phyloP scores from a whole-genome alignment of 179 eudicot species.

The Amaranthus tricolor region DNA sequence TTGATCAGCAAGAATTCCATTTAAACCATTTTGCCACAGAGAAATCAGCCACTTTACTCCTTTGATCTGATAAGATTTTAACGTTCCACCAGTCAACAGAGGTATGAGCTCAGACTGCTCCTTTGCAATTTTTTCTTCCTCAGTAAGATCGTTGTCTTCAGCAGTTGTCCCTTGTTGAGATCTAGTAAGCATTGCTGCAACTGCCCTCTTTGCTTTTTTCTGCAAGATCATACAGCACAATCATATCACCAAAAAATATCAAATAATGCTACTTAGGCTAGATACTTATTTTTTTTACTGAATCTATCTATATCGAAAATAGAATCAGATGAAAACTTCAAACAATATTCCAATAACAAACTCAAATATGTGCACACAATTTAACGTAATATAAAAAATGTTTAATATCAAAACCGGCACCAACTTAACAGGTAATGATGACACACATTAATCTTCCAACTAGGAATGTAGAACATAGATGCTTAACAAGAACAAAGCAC shows the following conservation, averaged over 20 bases:
- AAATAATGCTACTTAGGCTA: background rate
- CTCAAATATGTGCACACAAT: background rate
- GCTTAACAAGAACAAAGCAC: background rate
- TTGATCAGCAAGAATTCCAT: slow-evolving; percentile 98
- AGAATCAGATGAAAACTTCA: background rate
- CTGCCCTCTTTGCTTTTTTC: slow-evolving; percentile 98
- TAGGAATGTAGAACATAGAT: background rate
- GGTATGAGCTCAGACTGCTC: slow-evolving; percentile 92
- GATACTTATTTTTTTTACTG: background rate
- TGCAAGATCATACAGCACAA: slow-evolving; percentile 20
- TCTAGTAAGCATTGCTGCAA: slow-evolving; percentile 93
- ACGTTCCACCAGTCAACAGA: slow-evolving; percentile 84
- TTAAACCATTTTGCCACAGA: slow-evolving; percentile 95
- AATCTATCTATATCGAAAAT: too few species aligned
- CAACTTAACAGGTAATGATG: background rate
- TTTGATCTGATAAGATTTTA: slow-evolving; percentile 86
- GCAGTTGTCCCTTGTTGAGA: slow-evolving; percentile 54
- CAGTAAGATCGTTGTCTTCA: slow-evolving; percentile 67
- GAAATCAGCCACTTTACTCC: slow-evolving; percentile 98
- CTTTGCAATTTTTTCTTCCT: slow-evolving; percentile 64
- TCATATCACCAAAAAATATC: slow-evolving; percentile 1
- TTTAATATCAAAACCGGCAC: background rate
- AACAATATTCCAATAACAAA: background rate
- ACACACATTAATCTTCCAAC: background rate
- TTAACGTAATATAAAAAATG: background rate